These are phyloP conservation scores for Pterocarpus macrocarpus DNA, from an alignment of 306 rosid genomes.

Conservation along the genomic window DNA sequence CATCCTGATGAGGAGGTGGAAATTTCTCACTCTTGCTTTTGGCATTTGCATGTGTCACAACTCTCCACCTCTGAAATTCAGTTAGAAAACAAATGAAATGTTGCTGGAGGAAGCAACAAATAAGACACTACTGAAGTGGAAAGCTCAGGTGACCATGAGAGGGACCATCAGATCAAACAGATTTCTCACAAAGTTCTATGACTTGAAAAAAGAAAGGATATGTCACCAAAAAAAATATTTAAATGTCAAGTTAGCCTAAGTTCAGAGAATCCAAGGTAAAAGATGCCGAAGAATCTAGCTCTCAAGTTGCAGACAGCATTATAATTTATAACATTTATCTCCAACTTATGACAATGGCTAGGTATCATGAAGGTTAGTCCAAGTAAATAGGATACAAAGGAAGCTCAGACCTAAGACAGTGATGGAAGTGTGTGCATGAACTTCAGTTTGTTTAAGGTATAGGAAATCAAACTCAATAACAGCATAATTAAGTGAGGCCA, in stretches of 20 bases:
- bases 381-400: not conserved
- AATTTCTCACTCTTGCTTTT: constrained; percentile 98
- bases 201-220: not conserved
- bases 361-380: constrained; percentile 1
- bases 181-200: constrained; percentile 16
- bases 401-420: not conserved
- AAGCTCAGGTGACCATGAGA: constrained; percentile 14
- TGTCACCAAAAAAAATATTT: not conserved
- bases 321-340: not conserved
- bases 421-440: constrained; percentile 33
- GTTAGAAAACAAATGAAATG: constrained; percentile 46
- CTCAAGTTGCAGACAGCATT: constrained; percentile 2
- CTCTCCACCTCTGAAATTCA: constrained; percentile 80
- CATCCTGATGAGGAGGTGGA: constrained; percentile 97
- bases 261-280: constrained; percentile 44
- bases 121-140: constrained; percentile 13
- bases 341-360: not conserved
- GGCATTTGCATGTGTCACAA: constrained; percentile 68
- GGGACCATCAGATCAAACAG: constrained; percentile 38
- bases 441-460: constrained; percentile 13
- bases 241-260: constrained; percentile 20
- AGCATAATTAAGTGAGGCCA: constrained; percentile 15
- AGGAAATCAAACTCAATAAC: constrained; percentile 18
- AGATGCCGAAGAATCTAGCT: constrained; percentile 25
- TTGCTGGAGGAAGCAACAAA: constrained; percentile 13